These are phyloP conservation scores for Dryadomyces quercus-mongolicae DNA, from an alignment of 2,329 filamentous ascomycete genomes.

Conservation along the genomic window DNA sequence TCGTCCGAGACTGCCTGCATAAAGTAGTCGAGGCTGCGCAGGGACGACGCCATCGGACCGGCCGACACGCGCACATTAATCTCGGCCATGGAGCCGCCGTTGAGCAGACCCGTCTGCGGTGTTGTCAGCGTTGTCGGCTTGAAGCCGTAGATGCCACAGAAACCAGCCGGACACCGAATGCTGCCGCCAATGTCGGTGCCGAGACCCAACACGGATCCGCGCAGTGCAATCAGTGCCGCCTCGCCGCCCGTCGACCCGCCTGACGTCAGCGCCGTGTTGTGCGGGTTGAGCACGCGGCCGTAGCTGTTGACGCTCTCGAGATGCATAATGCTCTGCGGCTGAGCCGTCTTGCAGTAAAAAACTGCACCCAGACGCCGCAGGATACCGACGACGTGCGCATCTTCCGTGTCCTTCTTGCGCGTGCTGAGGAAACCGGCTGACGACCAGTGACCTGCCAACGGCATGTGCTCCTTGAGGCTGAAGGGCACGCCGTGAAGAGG, in stretches of 20 bases:
- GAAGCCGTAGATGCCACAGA: constrained; percentile 19
- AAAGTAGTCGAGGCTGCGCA: constrained; percentile 37
- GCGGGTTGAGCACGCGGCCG: constrained; percentile 22
- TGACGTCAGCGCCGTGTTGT: constrained; percentile 20
- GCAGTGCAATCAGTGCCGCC: constrained; percentile 21
- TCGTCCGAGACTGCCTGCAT: constrained; percentile 41
- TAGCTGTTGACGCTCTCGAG: constrained; percentile 22
- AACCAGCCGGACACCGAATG: constrained; percentile 18
- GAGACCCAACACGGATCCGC: constrained; percentile 32
- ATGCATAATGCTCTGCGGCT: constrained; percentile 16
- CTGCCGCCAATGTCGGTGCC: constrained; percentile 20
- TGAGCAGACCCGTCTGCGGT: constrained; percentile 35
- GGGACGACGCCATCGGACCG: constrained; percentile 49
- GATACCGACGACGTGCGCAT: constrained; percentile 10
- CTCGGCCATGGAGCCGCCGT: constrained; percentile 17
- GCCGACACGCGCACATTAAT: constrained; percentile 23
- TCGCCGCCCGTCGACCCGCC: constrained; percentile 26
- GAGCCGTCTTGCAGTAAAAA: constrained; percentile 14
- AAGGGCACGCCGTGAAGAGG: constrained; percentile 31
- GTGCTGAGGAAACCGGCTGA: constrained; percentile 2
- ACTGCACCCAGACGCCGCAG: constrained; percentile 18
- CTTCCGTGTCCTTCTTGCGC: background rate
- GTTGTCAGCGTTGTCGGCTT: constrained; percentile 10
- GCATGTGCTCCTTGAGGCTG: constrained; percentile 24
- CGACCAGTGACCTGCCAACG: constrained; percentile 20